phyloP scores from a whole-genome alignment of 495 filamentous ascomycete species.

The Aspergillus sclerotioniger region DNA sequence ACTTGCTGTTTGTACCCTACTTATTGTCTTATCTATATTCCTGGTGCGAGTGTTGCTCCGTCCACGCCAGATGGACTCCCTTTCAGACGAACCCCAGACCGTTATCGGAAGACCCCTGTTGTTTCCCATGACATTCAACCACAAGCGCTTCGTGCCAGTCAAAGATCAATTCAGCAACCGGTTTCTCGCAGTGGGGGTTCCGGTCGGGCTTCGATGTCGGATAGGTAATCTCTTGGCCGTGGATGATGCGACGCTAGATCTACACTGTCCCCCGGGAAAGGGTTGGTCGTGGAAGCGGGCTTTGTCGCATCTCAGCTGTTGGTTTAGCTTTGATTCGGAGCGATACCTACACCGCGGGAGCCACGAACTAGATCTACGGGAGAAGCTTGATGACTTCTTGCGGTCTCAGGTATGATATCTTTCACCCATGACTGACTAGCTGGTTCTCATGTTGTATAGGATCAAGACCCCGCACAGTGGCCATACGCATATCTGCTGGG shows the following conservation, averaged over 20 bases:
- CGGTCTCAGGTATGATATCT: constrained; percentile 4
- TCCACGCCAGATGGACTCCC: constrained; percentile 7
- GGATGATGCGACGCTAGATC: constrained; percentile 10
- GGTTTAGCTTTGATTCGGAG: constrained; percentile 11
- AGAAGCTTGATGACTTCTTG: constrained; percentile 15
- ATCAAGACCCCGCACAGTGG: constrained; percentile 18
- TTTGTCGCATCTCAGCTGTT: constrained; percentile 9
- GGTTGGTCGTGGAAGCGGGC: constrained; percentile 1
- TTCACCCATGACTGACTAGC: too few relatives aligned
- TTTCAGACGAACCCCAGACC: constrained; percentile 10
- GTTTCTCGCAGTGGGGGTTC: constrained; percentile 12
- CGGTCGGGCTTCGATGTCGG: constrained; percentile 14
- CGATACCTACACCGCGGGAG: constrained; percentile 14
- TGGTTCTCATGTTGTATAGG: background rate
- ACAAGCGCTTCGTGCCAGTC: constrained; percentile 9
- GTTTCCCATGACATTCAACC: constrained; percentile 13
- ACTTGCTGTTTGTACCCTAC: background rate
- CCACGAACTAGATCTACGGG: constrained; percentile 11
- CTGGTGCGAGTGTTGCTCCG: background rate
- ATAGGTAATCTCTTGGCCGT: constrained; percentile 11
- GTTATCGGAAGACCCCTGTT: constrained; percentile 18
- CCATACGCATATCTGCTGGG: constrained; percentile 68
- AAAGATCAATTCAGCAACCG: constrained; percentile 15
- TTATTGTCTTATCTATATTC: background rate
- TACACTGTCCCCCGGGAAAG: background rate